Conservation (phyloP, 108 stramenopile species). For the Ochromonas danica region DNA sequence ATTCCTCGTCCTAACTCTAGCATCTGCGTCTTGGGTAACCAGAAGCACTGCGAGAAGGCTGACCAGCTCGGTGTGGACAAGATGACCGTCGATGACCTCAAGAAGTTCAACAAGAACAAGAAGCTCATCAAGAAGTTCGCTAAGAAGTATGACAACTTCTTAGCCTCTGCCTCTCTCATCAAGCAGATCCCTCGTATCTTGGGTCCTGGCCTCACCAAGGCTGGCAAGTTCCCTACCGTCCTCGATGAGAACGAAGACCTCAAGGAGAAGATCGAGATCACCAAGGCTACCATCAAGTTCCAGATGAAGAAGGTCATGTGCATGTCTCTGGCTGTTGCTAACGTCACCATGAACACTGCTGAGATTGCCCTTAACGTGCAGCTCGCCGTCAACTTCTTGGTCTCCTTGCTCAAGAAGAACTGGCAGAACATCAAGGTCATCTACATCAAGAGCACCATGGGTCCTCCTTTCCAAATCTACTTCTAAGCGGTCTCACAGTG, state of each 20-base stretch:
- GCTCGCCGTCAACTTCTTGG: slow-evolving; percentile 97
- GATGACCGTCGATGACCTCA: slow-evolving; percentile 97
- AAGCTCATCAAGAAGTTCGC: slow-evolving; percentile 99
- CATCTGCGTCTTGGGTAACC: slow-evolving; percentile 97
- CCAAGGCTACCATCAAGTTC: slow-evolving; percentile 99
- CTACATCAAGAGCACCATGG: slow-evolving; percentile 99
- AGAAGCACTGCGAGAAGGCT: slow-evolving; percentile 97
- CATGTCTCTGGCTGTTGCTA: slow-evolving; percentile 95
- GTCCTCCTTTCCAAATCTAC: slow-evolving; percentile 95
- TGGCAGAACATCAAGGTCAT: slow-evolving; percentile 99
- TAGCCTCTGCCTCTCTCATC: slow-evolving; percentile 98
- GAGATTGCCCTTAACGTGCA: slow-evolving; percentile 93
- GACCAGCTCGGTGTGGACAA: slow-evolving; percentile 91
- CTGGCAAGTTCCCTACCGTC: slow-evolving; percentile 99
- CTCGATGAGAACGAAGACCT: slow-evolving; percentile 82
- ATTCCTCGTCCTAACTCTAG: slow-evolving; percentile 92
- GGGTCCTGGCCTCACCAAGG: slow-evolving; percentile 99
- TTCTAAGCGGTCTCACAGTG: slow-evolving; percentile 67
- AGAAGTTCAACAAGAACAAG: slow-evolving; percentile 99
- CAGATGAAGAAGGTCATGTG: slow-evolving; percentile 99
- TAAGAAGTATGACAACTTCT: slow-evolving; percentile 99
- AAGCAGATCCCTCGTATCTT: slow-evolving; percentile 98
- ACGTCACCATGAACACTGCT: slow-evolving; percentile 80
- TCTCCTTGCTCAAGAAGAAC: slow-evolving; percentile 97
- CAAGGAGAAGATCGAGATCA: slow-evolving; percentile 97